Evolutionary conservation across 305 asterid species (phyloP), one percentile per base, ranked within the genome.

Genomic region (Caryopteris hybrid): DNA sequence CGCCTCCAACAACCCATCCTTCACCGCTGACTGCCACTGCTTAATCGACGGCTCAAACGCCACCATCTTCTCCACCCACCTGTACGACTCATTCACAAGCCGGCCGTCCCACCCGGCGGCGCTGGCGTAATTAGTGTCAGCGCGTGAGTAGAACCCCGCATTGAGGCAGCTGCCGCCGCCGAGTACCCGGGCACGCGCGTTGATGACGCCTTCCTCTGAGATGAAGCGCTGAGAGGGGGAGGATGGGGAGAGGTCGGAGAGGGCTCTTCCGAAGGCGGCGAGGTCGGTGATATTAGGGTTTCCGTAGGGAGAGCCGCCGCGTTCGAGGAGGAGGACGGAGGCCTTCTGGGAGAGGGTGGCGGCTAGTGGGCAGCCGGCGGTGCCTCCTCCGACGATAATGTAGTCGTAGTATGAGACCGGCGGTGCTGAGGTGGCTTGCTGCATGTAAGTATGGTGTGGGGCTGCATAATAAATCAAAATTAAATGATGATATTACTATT

Each of bases 161-260:
- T 92, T 92, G 48, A 92, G 74, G 72, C 94, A 81, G 76, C 88
- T 90, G 17, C 88, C 98, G 29, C 97, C 97, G 0, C 97, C 98
- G 16, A 93, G 76, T 3, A 93, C 98, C 0, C 97, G 94, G 0
- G 86, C 97, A 0, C 97, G 93, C 0, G 97, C 80, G 52, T 65
- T 93, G 64, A 90, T 86, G 8, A 93, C 98, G 3, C 98, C 98
- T 62, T 93, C 98, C 46, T 90, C 95, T 3, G 97, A 93, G 5
- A 90, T 70, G 83, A 93, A 93, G 13, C 95, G 93, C 54, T 93
- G 98, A 0, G 98, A 81, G 0, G 98, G 98, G n/a, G 97, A 92
- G 20, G 83, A 41, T 2, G 80, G 81, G 3, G 90, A 78, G 17
- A 73, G 84, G 83, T 92, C 97, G 57, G 92, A 73, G 55, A 90